phyloP scores from a whole-genome alignment of 2,329 filamentous ascomycete species.

The Penicillium sp. region DNA sequence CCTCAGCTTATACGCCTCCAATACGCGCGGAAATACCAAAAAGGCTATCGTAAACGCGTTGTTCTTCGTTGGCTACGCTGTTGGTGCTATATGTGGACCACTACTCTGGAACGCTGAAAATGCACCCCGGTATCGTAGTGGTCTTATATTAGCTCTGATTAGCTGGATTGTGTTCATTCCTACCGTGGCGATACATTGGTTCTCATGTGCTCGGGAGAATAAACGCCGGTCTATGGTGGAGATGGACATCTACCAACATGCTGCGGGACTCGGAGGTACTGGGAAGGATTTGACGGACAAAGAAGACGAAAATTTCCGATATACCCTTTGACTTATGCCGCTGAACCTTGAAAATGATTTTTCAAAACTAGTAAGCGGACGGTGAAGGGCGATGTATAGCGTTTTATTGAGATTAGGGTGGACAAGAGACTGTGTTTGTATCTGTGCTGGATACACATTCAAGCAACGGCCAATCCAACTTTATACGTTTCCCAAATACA shows the following conservation, averaged over 20 bases:
- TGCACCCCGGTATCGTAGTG: constrained; percentile 44
- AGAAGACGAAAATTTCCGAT: constrained; percentile 3
- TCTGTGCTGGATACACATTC: not conserved
- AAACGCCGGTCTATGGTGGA: not conserved
- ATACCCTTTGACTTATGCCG: constrained; percentile 1
- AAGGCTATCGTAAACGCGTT: constrained; percentile 50
- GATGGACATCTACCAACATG: not conserved
- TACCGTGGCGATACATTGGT: constrained; percentile 39
- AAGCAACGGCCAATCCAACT: not conserved
- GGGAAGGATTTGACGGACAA: constrained; percentile 8
- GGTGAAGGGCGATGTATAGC: not conserved
- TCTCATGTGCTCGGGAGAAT: constrained; percentile 43
- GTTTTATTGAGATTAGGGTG: not conserved
- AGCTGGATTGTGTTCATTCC: constrained; percentile 49
- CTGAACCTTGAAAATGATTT: not conserved
- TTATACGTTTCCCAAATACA: not conserved
- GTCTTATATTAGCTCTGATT: constrained; percentile 48
- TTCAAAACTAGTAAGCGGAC: not conserved
- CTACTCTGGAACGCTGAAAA: constrained; percentile 50
- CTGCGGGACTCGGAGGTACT: not conserved
- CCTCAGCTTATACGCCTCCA: constrained; percentile 51
- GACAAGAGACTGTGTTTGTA: not conserved
- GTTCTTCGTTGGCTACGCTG: constrained; percentile 56
- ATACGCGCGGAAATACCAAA: constrained; percentile 57
- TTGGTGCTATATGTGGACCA: constrained; percentile 50